These are phyloP conservation scores for Gynandropsis gynandra DNA, from an alignment of 345 rosid genomes.

Conservation along the genomic window DNA sequence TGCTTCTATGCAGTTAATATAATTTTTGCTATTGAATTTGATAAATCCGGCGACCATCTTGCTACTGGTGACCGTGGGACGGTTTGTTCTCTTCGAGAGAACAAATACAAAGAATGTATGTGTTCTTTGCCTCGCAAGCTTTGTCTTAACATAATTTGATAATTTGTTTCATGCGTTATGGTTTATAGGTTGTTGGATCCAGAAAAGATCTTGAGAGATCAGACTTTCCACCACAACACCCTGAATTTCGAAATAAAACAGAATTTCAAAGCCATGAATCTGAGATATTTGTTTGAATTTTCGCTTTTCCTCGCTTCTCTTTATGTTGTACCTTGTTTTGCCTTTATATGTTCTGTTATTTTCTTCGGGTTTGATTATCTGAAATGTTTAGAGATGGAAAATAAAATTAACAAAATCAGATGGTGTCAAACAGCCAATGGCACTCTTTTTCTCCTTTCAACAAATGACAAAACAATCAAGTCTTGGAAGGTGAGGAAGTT, in stretches of 20 bases:
- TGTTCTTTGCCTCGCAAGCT: background rate
- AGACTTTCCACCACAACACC: constrained; percentile 54
- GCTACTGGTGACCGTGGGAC: constrained; percentile 17
- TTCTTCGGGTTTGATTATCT: constrained; percentile 82
- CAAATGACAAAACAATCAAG: too few species aligned
- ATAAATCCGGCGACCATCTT: constrained; percentile 30
- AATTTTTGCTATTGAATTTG: constrained; percentile 31
- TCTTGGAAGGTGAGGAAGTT: too few species aligned
- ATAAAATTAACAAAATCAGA: constrained; percentile 79
- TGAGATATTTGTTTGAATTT: constrained; percentile 36
- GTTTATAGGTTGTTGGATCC: too few species aligned
- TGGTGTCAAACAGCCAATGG: constrained; percentile 81
- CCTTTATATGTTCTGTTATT: too few species aligned
- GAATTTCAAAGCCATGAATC: constrained; percentile 92
- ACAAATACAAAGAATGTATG: background rate
- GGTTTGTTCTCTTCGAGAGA: too few species aligned
- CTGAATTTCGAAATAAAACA: constrained; percentile 75
- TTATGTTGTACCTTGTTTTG: background rate
- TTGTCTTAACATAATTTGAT: background rate
- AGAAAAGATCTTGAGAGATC: too few species aligned
- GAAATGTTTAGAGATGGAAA: constrained; percentile 87
- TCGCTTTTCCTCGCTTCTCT: background rate
- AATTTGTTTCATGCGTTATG: too few species aligned
- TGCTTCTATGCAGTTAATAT: constrained; percentile 29
- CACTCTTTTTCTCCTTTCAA: too few species aligned